These are phyloP conservation scores for Alternaria viburni DNA, from an alignment of 2,329 filamentous ascomycete genomes.

Conservation along the genomic window DNA sequence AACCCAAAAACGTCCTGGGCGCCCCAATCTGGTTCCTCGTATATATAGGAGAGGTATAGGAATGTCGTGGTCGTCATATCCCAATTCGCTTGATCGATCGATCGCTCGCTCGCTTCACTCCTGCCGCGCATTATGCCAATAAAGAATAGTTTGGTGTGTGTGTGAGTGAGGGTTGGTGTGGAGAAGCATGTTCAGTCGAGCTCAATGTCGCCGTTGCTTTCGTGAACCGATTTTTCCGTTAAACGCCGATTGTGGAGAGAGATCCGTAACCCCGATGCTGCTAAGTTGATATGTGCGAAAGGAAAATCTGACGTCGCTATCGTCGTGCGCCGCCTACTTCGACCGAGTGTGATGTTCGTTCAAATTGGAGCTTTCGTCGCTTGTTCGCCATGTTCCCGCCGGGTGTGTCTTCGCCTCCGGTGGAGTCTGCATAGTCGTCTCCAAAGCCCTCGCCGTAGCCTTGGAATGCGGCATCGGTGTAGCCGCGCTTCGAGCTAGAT, in stretches of 20 bases:
- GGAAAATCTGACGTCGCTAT: slow-evolving; percentile 24
- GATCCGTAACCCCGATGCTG: slow-evolving; percentile 12
- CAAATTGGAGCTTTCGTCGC: slow-evolving; percentile 45
- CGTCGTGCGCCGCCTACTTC: slow-evolving; percentile 46
- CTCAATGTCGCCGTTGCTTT: slow-evolving; percentile 6
- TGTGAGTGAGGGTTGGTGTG: not conserved
- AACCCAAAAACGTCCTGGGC: slow-evolving; percentile 10
- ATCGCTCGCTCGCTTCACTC: slow-evolving; percentile 7
- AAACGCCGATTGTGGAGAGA: slow-evolving; percentile 13
- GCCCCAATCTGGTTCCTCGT: slow-evolving; percentile 12
- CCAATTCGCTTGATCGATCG: not conserved
- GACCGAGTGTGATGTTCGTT: slow-evolving; percentile 42
- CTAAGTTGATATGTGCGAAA: slow-evolving; percentile 15
- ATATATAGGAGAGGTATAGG: slow-evolving; percentile 13
- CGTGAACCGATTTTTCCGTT: slow-evolving; percentile 13
- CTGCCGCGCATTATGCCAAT: slow-evolving; percentile 16
- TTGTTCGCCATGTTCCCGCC: slow-evolving; percentile 38
- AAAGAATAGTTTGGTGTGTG: slow-evolving; percentile 5
- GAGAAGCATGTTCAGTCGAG: not conserved
- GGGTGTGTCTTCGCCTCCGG: slow-evolving; percentile 70
- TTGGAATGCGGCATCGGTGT: slow-evolving; percentile 75
- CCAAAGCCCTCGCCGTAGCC: slow-evolving; percentile 75
- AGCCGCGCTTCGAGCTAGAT: slow-evolving; percentile 74
- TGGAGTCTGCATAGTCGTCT: slow-evolving; percentile 73
- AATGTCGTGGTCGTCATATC: slow-evolving; percentile 17